Base-by-base conservation (phyloP, 2,329 filamentous ascomycete genomes). In the Fusarium xylarioides region DNA sequence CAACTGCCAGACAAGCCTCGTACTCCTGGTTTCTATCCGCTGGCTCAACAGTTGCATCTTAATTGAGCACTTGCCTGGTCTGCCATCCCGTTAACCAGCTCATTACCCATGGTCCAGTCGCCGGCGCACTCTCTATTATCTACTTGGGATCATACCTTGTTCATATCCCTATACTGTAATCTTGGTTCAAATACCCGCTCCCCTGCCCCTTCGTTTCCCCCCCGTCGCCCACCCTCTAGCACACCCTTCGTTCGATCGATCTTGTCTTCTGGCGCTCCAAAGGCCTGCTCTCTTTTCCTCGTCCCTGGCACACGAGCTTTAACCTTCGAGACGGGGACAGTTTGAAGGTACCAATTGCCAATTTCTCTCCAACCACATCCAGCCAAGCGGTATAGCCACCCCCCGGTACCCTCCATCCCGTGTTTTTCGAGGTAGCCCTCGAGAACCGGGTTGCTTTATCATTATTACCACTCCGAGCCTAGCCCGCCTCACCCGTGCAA, bases 401-500 rank as follows among this genome's bases (percentile, higher is more conserved):
- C 75, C 63, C 78, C 50, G 42, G 63, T 72, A 56, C 58, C 59
- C 72, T 63, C 65, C 49, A 65, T 66, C 73, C 73, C 74, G 69
- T 73, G 67, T 62, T 76, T 73, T 76, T 74, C 67, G 70, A 72
- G 68, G 71, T 63, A 74, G 73, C 77, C 77, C 75, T 77, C 74
- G 74, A 77, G 76, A 76, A 76, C 79, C 77, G 77, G 78, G 78
- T 79, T 81, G 79, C 78, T 80, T 80, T 80, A 80, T 81, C 80
- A 80, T 80, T 81, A 79, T 80, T 79, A 75, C 80, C 77, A 66
- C 80, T 83, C 83, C 82, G 79, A 84, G 81, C 80, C 82, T 85
- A 83, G 82, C 82, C 82, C 82, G 82, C 84, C 83, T 85, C 84
- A 83, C 81, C 83, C 84, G 83, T 82, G 79, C 79, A 77, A 85